Evolutionary conservation across 1,139 yeast genomes (phyloP), one percentile per base, ranked within the genome.

Genomic region (Saccharomycopsis hybrid): DNA sequence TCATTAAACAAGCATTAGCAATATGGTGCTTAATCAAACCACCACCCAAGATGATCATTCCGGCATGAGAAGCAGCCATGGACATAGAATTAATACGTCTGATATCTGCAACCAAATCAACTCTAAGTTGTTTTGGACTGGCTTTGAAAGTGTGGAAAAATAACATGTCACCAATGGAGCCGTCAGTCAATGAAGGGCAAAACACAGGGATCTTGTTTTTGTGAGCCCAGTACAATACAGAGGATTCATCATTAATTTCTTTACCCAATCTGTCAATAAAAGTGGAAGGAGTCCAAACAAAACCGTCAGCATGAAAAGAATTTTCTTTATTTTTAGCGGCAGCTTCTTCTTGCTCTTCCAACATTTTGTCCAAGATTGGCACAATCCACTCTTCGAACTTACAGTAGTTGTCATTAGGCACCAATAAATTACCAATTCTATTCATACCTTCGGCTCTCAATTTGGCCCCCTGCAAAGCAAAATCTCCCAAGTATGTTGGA

Each of bases 321-420:
- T 36, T 11, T 8, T 71, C 72, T 24, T 61, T 60, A 24, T 77
- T 78, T 31, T 70, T 67, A 53, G 77, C 81, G 47, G 67, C 82
- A 59, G 85, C 87, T 49, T 67, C 82, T 59, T 85, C 88, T 70
- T 92, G 98, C 67, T 92, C 98, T 61, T 85, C 85, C 54, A 90
- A 74, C 80, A 90, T 81, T 49, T 72, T 78, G 64, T 90, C 96
- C 60, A 92, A 75, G 50, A 92, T 77, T 33, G 98, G 98, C 36
- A 92, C 94, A 59, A 92, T 86, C 98, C 98, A 92, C 66, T 94
- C 98, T 68, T 92, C 99, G 62, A 92, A 92, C 63, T 80, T 82
- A 72, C 97, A 90, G 70, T 92, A 92, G 71, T 92, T 92, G 66
- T 94, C 98, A 66, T 92, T 92, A 49, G 99, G 99, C 49, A 92